Conservation (phyloP, 306 rosid genomes). For the Cicer cuneatum region DNA sequence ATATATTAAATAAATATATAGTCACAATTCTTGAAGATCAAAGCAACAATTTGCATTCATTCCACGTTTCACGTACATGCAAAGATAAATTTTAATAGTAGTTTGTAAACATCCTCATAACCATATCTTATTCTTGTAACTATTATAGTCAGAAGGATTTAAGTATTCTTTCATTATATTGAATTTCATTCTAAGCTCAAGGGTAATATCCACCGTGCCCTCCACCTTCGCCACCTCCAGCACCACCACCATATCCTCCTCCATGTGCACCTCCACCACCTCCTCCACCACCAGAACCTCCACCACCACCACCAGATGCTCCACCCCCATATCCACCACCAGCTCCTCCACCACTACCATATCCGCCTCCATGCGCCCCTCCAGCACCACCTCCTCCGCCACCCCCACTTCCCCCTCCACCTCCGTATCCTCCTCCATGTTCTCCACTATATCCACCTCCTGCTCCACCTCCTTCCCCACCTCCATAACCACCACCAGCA, state of each 20-base stretch:
- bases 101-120: slow-evolving; percentile 19
- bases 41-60: slow-evolving; percentile 20
- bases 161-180: background rate
- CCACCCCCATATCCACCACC: slow-evolving; percentile 51
- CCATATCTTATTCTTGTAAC: slow-evolving; percentile 41
- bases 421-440: slow-evolving; percentile 39
- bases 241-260: slow-evolving; percentile 51
- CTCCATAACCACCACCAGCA: slow-evolving; percentile 46
- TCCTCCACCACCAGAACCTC: slow-evolving; percentile 47
- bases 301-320: slow-evolving; percentile 46
- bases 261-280: slow-evolving; percentile 50
- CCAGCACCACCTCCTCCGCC: slow-evolving; percentile 48
- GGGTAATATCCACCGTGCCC: slow-evolving; percentile 63
- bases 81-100: background rate
- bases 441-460: slow-evolving; percentile 55
- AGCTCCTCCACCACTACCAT: slow-evolving; percentile 50
- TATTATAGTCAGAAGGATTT: slow-evolving; percentile 8
- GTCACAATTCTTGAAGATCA: background rate
- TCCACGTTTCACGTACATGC: background rate
- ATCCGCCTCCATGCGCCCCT: slow-evolving; percentile 57
- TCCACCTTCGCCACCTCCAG: slow-evolving; percentile 49
- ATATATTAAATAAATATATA: too few relatives aligned
- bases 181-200: slow-evolving; percentile 30
- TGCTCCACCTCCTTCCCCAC: slow-evolving; percentile 41
- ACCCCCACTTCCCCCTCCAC: slow-evolving; percentile 27